A percentile compares a stretch with the other conserved stretches of the same genome.
phyloP scores from a whole-genome alignment of 345 rosid genomes.

The Citrus hindsii region DNA sequence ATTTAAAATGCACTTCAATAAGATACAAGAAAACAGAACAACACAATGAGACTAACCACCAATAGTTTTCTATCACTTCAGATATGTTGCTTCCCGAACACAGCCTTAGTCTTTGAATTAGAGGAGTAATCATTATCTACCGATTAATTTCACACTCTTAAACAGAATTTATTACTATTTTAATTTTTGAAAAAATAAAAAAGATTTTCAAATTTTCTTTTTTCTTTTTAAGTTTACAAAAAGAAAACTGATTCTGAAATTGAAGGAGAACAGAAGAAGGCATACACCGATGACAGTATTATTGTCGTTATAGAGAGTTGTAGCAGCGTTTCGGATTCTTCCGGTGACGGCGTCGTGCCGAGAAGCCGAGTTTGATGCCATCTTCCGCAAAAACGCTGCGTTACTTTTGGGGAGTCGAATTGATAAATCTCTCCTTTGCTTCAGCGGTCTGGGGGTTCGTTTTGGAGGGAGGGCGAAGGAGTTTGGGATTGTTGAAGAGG shows the following conservation, averaged over 20 bases:
- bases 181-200: neutral
- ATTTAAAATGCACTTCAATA: neutral
- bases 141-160: neutral
- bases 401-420: neutral
- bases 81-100: neutral
- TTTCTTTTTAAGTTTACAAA: neutral
- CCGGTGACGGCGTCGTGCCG: conserved; percentile 38
- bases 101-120: neutral
- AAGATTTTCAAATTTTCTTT: neutral
- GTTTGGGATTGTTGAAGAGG: neutral
- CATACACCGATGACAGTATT: conserved; percentile 54
- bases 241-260: neutral
- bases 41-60: neutral
- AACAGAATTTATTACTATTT: neutral
- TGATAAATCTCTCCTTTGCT: neutral
- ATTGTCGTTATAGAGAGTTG: conserved; percentile 46
- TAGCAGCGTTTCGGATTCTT: conserved; percentile 48
- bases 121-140: neutral
- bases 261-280: neutral
- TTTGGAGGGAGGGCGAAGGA: neutral
- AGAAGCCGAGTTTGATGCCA: conserved; percentile 47
- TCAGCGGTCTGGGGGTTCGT: neutral
- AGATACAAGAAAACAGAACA: neutral
- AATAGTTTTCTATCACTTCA: neutral
- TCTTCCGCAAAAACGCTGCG: conserved; percentile 9